Evolutionary conservation across 2,329 filamentous ascomycete species (phyloP).

Genomic region (Fusarium anthophilum): DNA sequence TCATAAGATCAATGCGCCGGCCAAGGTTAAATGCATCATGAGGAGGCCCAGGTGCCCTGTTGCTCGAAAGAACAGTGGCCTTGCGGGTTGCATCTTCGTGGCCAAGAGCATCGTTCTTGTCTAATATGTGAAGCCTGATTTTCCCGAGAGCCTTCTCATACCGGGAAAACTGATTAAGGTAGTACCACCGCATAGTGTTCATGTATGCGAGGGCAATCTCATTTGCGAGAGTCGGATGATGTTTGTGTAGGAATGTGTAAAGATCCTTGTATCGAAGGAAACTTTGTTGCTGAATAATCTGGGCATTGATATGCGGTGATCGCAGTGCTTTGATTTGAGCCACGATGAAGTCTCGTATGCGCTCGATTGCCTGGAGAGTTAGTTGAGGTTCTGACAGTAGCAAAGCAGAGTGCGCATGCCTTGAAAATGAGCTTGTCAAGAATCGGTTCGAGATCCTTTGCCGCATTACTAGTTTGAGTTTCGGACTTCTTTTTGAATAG

Average conservation of each 20-base stretch:
- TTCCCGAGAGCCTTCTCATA: constrained; percentile 87
- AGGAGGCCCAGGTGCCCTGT: constrained; percentile 60
- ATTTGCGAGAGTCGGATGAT: constrained; percentile 83
- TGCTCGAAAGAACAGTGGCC: constrained; percentile 64
- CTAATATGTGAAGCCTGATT: constrained; percentile 82
- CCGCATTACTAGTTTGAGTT: constrained; percentile 74
- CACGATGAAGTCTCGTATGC: constrained; percentile 94
- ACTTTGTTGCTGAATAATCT: constrained; percentile 93
- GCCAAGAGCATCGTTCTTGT: constrained; percentile 84
- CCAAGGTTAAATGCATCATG: constrained; percentile 93
- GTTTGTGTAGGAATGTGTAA: constrained; percentile 83
- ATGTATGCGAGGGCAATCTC: constrained; percentile 94
- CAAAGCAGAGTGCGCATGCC: constrained; percentile 53
- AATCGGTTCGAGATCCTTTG: constrained; percentile 85
- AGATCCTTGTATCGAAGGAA: constrained; percentile 90
- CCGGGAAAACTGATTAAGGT: constrained; percentile 87
- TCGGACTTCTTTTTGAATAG: constrained; percentile 75
- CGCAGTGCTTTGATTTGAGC: constrained; percentile 93
- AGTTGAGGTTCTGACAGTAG: neutral
- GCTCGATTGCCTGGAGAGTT: constrained; percentile 76
- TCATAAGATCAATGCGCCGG: constrained; percentile 83
- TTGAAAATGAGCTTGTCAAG: constrained; percentile 86
- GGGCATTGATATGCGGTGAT: constrained; percentile 95
- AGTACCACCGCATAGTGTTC: constrained; percentile 99
- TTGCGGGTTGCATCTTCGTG: constrained; percentile 78